These are phyloP conservation scores for Petunia axillaris DNA, from an alignment of 257 asterid genomes.

Conservation along the genomic window DNA sequence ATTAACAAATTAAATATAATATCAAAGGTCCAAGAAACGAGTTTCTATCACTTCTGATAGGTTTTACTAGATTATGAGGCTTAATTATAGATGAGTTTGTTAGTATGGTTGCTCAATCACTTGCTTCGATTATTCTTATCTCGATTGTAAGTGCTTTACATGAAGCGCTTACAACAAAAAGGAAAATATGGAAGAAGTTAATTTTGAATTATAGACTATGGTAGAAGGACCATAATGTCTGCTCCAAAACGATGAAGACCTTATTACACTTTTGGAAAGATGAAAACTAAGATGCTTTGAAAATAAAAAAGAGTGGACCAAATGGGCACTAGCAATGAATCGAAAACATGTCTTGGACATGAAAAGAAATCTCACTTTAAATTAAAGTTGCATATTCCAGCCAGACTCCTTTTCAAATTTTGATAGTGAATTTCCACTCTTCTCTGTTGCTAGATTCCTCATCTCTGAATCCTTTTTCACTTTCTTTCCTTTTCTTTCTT, in stretches of 20 bases:
- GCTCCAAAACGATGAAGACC: conserved; percentile 27
- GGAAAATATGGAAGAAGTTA: not conserved
- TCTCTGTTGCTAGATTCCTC: conserved; percentile 31
- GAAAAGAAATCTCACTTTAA: conserved; percentile 35
- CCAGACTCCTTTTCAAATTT: not conserved
- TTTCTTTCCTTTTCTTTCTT: conserved; percentile 7
- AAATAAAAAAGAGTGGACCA: conserved; percentile 37
- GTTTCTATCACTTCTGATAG: no score
- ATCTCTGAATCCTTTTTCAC: conserved; percentile 14
- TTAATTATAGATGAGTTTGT: no score
- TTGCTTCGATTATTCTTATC: no score
- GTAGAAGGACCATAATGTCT: conserved; percentile 36
- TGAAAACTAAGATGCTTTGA: conserved; percentile 40
- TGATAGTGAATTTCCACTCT: conserved; percentile 21
- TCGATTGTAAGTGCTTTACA: not conserved
- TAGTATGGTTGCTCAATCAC: no score
- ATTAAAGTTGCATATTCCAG: conserved; percentile 25
- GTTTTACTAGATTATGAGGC: no score
- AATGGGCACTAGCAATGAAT: conserved; percentile 22
- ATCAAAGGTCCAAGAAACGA: no score
- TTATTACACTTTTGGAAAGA: conserved; percentile 27
- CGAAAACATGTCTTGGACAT: conserved; percentile 47
- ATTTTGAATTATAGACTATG: not conserved
- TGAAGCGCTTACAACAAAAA: not conserved
- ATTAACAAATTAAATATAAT: no score